Evolutionary conservation across 164 flowering plant genomes (phyloP).

Genomic region (Aristolochia californica): DNA sequence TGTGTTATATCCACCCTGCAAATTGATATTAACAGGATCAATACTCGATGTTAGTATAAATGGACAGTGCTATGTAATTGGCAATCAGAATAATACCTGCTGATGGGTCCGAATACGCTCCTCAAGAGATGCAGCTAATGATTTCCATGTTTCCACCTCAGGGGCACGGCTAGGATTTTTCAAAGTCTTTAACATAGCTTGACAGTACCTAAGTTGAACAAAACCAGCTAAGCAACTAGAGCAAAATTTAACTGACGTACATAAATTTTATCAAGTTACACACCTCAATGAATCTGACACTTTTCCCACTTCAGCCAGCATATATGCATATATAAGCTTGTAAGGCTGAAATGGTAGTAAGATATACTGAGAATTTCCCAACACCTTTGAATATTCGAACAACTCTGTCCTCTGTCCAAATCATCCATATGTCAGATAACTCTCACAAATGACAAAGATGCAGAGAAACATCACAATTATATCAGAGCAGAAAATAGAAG

Average conservation of each 20-base stretch:
- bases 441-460: too few relatives aligned
- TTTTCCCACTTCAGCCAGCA: constrained; percentile 96
- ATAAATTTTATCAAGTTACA: constrained; percentile 8
- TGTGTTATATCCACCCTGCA: constrained; percentile 74
- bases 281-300: constrained; percentile 81
- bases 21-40: constrained; percentile 7
- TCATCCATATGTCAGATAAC: not conserved
- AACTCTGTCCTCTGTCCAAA: constrained; percentile 85
- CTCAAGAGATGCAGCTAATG: constrained; percentile 60
- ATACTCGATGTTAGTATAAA: not conserved
- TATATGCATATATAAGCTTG: constrained; percentile 86
- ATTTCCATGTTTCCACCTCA: constrained; percentile 73
- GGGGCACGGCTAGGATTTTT: constrained; percentile 70
- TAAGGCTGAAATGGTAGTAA: constrained; percentile 93
- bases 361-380: constrained; percentile 90
- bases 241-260: not conserved
- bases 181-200: constrained; percentile 58
- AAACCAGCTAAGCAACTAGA: not conserved
- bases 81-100: constrained; percentile 44
- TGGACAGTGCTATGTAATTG: not conserved
- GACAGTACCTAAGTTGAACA: constrained; percentile 63
- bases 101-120: constrained; percentile 80
- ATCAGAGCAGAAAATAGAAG: too few relatives aligned
- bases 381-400: constrained; percentile 88
- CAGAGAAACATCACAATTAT: not conserved